Evolutionary conservation across 805 yeast genomes (phyloP), one percentile per base, ranked within the genome.

Genomic region (Candida maltosa): DNA sequence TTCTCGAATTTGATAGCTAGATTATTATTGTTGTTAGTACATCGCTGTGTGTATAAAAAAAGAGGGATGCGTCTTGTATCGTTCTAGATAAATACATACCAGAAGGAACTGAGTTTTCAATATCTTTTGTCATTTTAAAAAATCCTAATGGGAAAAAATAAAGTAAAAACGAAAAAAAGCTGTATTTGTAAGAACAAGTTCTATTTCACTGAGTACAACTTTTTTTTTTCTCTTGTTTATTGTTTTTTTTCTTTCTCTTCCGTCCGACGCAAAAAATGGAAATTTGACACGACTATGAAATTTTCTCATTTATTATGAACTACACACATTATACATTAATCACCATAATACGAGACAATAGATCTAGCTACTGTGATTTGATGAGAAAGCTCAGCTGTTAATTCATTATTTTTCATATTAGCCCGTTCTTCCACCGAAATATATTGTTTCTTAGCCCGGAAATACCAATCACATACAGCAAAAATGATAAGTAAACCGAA

Each of bases 391-490:
- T 46, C 50, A 7, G 39, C 40, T 4, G 58, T 50, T 39, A 57
- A 48, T 10, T 41, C 52, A 11, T 36, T 48, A n/a, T n/a, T n/a
- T 6, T 43, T 45, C 6, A 45, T 46, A n/a, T 41, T 35, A 17
- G 27, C 26, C 45, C 58, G 49, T 12, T 47, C 49, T n/a, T 52
- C 56, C 4, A 42, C 23, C 5, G 52, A 42, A 12, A 40, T 46
- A 40, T 40, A 56, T 33, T 40, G 42, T 25, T 33, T 21, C 26
- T 48, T 55, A 4, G 66, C 70, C 43, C 68, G 48, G 16, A 60
- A 56, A 35, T 57, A 60, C 87, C 87, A 80, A 50, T 78, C 79
- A 4, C 64, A 36, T 1, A 76, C 40, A 22, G 73, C 53, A 48
- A 70, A 76, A 0, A 60, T 9, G 4, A 65, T 48, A 48, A 64